A percentile compares a stretch with the other conserved stretches of the same genome.
Conservation (phyloP, 352 stramenopile genomes). For the Thalassiosira sp. region DNA sequence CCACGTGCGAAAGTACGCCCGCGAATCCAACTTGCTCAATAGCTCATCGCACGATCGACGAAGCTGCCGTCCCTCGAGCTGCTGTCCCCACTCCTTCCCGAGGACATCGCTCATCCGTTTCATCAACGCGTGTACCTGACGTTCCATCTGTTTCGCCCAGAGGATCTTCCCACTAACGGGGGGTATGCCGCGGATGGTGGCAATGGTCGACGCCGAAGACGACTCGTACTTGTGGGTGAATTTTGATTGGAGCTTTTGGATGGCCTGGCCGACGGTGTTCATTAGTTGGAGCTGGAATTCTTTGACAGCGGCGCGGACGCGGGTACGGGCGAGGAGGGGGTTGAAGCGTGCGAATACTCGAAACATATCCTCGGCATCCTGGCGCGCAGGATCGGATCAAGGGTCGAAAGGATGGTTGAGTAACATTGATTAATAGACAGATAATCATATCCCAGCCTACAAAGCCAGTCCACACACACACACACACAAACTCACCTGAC, state of each 20-base stretch:
- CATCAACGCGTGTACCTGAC: constrained; percentile 96
- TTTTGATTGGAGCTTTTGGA: constrained; percentile 92
- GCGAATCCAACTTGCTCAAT: constrained; percentile 85
- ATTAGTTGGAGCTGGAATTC: constrained; percentile 99
- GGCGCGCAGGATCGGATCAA: background rate
- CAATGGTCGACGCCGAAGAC: constrained; percentile 93
- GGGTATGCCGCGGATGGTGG: constrained; percentile 95
- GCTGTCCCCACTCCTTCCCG: constrained; percentile 94
- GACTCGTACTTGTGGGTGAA: constrained; percentile 91
- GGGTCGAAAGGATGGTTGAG: background rate
- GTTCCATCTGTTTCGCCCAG: constrained; percentile 99
- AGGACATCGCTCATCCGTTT: constrained; percentile 96
- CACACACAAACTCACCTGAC: constrained; percentile 52
- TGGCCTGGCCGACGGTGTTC: constrained; percentile 95
- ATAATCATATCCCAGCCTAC: constrained; percentile 15
- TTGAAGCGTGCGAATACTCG: constrained; percentile 97
- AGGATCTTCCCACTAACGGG: constrained; percentile 97
- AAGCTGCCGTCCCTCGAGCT: constrained; percentile 93
- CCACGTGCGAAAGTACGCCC: constrained; percentile 94
- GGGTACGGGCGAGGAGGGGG: constrained; percentile 94
- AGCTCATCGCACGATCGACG: constrained; percentile 89
- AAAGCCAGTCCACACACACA: constrained; percentile 14
- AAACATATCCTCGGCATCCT: constrained; percentile 87
- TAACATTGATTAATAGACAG: background rate
- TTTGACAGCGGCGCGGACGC: constrained; percentile 92